These are phyloP conservation scores for Ascoidea rubescens DNA, from an alignment of 805 yeast species.

Conservation along the genomic window DNA sequence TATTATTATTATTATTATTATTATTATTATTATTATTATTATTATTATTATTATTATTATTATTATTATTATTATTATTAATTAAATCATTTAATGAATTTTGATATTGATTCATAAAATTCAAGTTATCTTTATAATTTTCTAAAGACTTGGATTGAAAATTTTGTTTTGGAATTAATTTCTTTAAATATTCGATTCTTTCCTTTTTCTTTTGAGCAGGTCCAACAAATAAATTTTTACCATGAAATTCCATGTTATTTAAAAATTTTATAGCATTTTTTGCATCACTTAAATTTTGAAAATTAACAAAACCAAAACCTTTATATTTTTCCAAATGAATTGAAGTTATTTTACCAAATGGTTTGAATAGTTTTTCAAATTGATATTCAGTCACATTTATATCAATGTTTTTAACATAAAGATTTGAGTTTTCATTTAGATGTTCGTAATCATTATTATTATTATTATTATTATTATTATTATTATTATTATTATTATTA, in stretches of 20 bases:
- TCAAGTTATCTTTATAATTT: no score
- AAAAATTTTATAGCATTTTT: conserved; percentile 68
- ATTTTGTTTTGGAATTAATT: conserved; percentile 21
- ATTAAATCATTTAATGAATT: no score
- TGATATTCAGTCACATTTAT: conserved; percentile 39
- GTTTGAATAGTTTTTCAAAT: conserved; percentile 25
- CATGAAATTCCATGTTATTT: conserved; percentile 75
- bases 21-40: no score
- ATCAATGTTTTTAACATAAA: conserved; percentile 57
- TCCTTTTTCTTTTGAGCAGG: conserved; percentile 99
- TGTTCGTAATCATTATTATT: no score
- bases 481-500: conserved; percentile 46
- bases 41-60: no score
- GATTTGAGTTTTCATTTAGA: conserved; percentile 33
- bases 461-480: conserved; percentile 56
- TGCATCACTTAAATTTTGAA: conserved; percentile 50
- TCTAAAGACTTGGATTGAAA: no score
- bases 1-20: no score
- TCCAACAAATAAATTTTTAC: conserved; percentile 84
- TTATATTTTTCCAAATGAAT: conserved; percentile 35
- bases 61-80: no score
- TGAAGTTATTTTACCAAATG: conserved; percentile 38
- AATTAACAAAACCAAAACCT: conserved; percentile 78
- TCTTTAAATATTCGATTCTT: conserved; percentile 90
- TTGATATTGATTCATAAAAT: no score